phyloP scores from a whole-genome alignment of 2,329 filamentous ascomycete species.

The Sclerotinia minor region DNA sequence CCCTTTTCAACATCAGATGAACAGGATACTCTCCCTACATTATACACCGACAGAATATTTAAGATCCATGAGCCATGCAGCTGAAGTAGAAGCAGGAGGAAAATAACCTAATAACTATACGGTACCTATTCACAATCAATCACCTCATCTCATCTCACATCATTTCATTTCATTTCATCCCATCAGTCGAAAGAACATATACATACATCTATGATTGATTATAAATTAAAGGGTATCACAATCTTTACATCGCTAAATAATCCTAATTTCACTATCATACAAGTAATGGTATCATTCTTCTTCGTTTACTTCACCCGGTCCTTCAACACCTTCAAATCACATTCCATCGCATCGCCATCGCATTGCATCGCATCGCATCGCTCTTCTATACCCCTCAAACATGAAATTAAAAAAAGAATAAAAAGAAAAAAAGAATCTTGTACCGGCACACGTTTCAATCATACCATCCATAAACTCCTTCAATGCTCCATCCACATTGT shows the following conservation, averaged over 20 bases:
- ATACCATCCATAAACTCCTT: constrained; percentile 17
- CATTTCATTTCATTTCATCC: neutral
- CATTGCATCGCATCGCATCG: constrained; percentile 7
- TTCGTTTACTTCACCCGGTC: neutral
- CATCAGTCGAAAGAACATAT: neutral
- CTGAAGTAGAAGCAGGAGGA: no score
- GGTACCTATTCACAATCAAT: neutral
- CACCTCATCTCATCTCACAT: neutral
- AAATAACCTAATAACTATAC: neutral
- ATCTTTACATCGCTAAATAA: constrained; percentile 17
- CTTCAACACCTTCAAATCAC: constrained; percentile 4
- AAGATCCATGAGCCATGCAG: no score
- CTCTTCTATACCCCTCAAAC: constrained; percentile 7
- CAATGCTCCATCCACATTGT: constrained; percentile 17
- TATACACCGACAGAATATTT: no score
- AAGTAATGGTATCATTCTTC: constrained; percentile 26
- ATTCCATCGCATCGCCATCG: neutral
- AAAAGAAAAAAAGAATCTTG: neutral
- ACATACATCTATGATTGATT: constrained; percentile 1
- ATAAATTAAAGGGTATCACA: constrained; percentile 25
- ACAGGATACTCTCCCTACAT: no score
- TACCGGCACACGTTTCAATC: constrained; percentile 14
- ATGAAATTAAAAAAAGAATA: constrained; percentile 13
- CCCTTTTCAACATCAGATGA: no score
- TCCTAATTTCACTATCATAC: constrained; percentile 24